Percentiles rank a stretch among this genome's conserved stretches.
Evolutionary conservation across 2,329 filamentous ascomycete genomes (phyloP).

Genomic region (Alternaria ventricosa): DNA sequence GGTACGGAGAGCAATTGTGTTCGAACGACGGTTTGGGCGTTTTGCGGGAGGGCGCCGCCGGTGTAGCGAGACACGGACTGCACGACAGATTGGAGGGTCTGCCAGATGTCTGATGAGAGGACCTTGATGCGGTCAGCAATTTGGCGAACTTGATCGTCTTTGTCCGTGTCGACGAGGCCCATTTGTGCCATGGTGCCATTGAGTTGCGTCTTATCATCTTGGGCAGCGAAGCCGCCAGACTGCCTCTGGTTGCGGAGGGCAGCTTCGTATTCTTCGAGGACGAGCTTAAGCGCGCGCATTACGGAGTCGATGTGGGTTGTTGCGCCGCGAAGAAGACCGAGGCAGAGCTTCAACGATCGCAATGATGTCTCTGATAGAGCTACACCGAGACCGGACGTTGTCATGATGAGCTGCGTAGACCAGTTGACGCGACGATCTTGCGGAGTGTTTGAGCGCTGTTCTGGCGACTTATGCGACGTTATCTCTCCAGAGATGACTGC

Average conservation of each 20-base stretch:
- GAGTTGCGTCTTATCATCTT: conserved; percentile 17
- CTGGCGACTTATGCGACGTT: conserved; percentile 32
- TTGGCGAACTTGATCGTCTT: conserved; percentile 56
- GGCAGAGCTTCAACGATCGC: conserved; percentile 81
- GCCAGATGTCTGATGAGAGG: conserved; percentile 57
- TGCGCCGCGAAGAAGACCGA: conserved; percentile 79
- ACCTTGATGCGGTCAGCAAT: conserved; percentile 81
- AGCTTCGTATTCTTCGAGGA: conserved; percentile 81
- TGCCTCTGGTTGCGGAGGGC: conserved; percentile 44
- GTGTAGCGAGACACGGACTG: conserved; percentile 87
- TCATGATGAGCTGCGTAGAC: conserved; percentile 86
- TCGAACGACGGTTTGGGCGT: conserved; percentile 82
- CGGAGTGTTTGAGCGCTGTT: conserved; percentile 29
- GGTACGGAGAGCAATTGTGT: conserved; percentile 85
- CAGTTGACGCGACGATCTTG: conserved; percentile 61
- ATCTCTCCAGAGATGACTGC: conserved; percentile 39
- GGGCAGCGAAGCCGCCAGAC: conserved; percentile 20
- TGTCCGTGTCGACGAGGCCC: conserved; percentile 26
- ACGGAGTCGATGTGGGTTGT: conserved; percentile 81
- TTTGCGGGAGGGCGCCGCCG: conserved; percentile 88
- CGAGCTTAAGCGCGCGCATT: conserved; percentile 74
- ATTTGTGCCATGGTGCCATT: conserved; percentile 26
- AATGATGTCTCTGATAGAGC: conserved; percentile 91
- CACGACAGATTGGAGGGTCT: conserved; percentile 75
- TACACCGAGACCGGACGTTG: conserved; percentile 87